phyloP scores from a whole-genome alignment of 1,284 basidiomycete genomes.

The Ceratobasidium sp. region DNA sequence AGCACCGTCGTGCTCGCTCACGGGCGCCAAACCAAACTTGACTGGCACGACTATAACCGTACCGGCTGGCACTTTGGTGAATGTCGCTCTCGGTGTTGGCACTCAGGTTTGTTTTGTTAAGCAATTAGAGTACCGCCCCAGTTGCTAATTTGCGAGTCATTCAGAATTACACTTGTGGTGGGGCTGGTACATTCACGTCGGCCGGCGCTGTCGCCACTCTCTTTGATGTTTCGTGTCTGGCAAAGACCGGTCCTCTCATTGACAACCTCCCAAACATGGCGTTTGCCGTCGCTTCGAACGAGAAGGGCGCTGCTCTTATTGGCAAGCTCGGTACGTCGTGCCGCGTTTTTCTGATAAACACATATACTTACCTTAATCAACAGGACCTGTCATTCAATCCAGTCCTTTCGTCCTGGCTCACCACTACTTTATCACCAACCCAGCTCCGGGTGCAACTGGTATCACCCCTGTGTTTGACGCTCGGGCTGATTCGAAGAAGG shows the following conservation, averaged over 20 bases:
- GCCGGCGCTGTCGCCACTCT: conserved; percentile 28
- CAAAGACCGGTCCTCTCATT: not conserved
- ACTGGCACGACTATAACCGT: not conserved
- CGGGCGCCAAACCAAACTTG: not conserved
- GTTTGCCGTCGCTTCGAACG: not conserved
- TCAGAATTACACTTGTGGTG: conserved; percentile 30
- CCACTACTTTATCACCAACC: conserved; percentile 32
- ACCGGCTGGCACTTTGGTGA: not conserved
- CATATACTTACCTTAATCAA: not conserved
- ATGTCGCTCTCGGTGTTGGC: conserved; percentile 13
- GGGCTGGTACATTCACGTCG: conserved; percentile 11
- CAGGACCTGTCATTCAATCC: not conserved
- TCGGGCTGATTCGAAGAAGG: conserved; percentile 22
- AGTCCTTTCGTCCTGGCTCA: conserved; percentile 9
- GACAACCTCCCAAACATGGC: not conserved
- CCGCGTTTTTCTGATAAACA: too few species aligned
- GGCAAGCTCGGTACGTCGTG: conserved; percentile 7
- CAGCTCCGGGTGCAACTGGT: not conserved
- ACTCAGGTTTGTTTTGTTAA: conserved; percentile 9
- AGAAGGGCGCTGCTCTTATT: not conserved
- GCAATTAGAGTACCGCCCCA: not conserved
- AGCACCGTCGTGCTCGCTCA: not conserved
- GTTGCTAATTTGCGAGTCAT: not conserved
- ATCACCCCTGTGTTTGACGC: conserved; percentile 26
- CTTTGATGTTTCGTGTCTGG: conserved; percentile 20